These are phyloP conservation scores for Neostapfia colusana DNA, from an alignment of 176 grass and related monocot genomes.

Conservation along the genomic window DNA sequence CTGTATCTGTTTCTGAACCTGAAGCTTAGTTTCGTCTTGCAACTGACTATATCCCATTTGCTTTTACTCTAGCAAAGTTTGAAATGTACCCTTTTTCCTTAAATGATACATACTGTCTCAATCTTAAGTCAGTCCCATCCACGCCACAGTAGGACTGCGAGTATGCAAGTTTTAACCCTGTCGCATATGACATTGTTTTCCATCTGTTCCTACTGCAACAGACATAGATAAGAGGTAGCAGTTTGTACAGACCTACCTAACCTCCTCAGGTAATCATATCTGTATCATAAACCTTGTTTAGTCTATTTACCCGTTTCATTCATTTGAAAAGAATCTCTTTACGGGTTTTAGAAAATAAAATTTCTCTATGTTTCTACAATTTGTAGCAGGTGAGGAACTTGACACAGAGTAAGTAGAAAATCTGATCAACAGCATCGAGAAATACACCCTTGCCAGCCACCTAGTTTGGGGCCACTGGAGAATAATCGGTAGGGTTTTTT, in stretches of 20 bases:
- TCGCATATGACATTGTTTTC: conserved; percentile 67
- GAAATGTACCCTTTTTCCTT: not conserved
- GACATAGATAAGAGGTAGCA: conserved; percentile 60
- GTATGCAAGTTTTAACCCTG: conserved; percentile 92
- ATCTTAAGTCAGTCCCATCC: not conserved
- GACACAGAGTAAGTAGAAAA: conserved; percentile 48
- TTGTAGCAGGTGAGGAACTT: conserved; percentile 58
- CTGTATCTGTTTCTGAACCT: conserved; percentile 25
- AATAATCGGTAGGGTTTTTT: conserved; percentile 77
- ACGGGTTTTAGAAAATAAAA: not conserved
- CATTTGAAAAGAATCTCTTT: not conserved
- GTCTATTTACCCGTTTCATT: not conserved
- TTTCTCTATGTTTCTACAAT: no score
- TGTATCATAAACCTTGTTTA: not conserved
- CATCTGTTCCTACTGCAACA: conserved; percentile 38
- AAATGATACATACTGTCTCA: not conserved
- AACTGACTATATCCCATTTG: not conserved
- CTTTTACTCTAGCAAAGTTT: not conserved
- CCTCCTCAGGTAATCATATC: conserved; percentile 57
- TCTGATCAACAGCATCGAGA: conserved; percentile 68
- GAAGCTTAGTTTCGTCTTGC: conserved; percentile 8
- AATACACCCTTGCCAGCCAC: conserved; percentile 78
- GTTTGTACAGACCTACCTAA: conserved; percentile 75
- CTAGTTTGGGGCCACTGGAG: conserved; percentile 92
- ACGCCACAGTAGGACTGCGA: conserved; percentile 71